phyloP scores from a whole-genome alignment of 768 basidiomycete genomes.

The Tubosaeta sp. region DNA sequence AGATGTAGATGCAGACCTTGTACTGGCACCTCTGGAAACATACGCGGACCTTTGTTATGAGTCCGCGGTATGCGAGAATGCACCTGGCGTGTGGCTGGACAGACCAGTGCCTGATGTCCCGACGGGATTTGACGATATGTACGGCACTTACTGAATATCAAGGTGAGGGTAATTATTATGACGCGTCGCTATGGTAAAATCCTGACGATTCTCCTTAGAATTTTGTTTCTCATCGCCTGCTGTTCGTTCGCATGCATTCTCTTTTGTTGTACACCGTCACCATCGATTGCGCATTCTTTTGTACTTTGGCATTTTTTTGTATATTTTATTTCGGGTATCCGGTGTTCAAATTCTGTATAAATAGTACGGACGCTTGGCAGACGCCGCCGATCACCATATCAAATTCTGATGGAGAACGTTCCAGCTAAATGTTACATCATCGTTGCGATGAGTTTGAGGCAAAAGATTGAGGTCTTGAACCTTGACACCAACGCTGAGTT shows the following conservation, averaged over 20 bases:
- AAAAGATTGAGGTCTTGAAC: slow-evolving; percentile 2
- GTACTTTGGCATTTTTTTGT: slow-evolving; percentile 4
- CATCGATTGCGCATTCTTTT: slow-evolving; percentile 2
- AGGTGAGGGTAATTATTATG: slow-evolving; percentile 9
- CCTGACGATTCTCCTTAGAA: background rate
- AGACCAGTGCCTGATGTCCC: slow-evolving; percentile 27
- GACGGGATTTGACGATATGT: slow-evolving; percentile 24
- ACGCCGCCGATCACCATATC: background rate
- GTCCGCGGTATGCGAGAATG: slow-evolving; percentile 22
- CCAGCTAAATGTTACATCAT: background rate
- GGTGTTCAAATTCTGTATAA: background rate
- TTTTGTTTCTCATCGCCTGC: background rate
- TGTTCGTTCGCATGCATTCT: slow-evolving; percentile 12
- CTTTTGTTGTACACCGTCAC: background rate
- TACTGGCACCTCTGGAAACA: slow-evolving; percentile 25
- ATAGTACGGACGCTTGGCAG: background rate
- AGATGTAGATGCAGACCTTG: slow-evolving; percentile 25
- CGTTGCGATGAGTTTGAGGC: background rate
- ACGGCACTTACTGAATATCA: slow-evolving; percentile 10
- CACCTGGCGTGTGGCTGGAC: background rate
- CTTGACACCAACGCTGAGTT: slow-evolving; percentile 3
- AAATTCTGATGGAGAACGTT: background rate
- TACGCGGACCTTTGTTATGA: slow-evolving; percentile 30
- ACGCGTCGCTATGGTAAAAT: background rate
- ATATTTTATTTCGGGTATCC: slow-evolving; percentile 5